Conservation (phyloP, 176 grass and related monocot genomes). For the Phoenix dactylifera region DNA sequence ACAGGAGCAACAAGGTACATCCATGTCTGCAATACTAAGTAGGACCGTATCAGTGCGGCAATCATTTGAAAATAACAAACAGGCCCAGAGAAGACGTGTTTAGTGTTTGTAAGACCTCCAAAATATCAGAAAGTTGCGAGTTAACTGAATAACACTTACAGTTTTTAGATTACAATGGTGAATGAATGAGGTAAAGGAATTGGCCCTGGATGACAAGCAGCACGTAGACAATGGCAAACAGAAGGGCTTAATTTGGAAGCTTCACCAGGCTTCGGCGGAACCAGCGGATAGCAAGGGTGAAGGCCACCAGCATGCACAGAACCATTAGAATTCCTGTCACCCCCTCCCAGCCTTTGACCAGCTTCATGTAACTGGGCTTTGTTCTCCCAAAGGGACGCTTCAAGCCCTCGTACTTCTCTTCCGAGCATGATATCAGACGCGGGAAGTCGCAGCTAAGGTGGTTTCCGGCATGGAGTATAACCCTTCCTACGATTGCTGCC, state of each 20-base stretch:
- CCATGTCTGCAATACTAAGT: conserved; percentile 68
- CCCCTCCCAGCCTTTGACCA: conserved; percentile 71
- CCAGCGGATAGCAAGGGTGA: conserved; percentile 83
- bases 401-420: conserved; percentile 55
- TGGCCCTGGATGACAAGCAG: conserved; percentile 85
- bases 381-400: conserved; percentile 53
- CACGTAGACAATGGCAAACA: conserved; percentile 79
- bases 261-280: conserved; percentile 84
- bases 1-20: conserved; percentile 94
- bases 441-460: conserved; percentile 94
- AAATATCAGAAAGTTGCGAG: neutral
- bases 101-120: neutral
- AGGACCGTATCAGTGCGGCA: too few species aligned
- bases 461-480: conserved; percentile 92
- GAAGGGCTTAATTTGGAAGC: conserved; percentile 86
- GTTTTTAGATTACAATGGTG: conserved; percentile 65
- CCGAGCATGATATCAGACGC: conserved; percentile 48
- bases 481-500: conserved; percentile 78
- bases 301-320: conserved; percentile 90
- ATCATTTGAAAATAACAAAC: too few species aligned
- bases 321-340: conserved; percentile 92
- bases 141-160: conserved; percentile 24
- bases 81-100: neutral
- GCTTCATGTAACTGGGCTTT: conserved; percentile 66
- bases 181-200: conserved; percentile 83